phyloP scores from a whole-genome alignment of 2,329 filamentous ascomycete genomes.

The Epichloe sibirici region DNA sequence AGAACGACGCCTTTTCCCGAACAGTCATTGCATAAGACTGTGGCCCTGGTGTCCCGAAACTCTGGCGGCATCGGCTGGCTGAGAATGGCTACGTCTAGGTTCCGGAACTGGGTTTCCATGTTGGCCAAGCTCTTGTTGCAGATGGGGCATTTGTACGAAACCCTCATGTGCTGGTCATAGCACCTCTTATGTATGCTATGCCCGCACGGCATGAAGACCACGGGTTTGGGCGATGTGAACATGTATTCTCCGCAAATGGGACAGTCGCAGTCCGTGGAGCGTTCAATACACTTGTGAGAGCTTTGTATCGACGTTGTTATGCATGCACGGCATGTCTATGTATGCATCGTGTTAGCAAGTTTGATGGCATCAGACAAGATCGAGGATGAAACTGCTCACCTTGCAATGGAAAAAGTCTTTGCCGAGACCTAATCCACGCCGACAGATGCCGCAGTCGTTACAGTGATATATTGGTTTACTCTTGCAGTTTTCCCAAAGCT shows the following conservation, averaged over 20 bases:
- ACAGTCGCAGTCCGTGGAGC: conserved; percentile 88
- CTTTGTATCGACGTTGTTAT: conserved; percentile 78
- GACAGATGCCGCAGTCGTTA: conserved; percentile 88
- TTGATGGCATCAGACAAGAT: not conserved
- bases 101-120: conserved; percentile 92
- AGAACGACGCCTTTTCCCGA: conserved; percentile 72
- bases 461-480: conserved; percentile 94
- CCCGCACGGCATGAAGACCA: conserved; percentile 90
- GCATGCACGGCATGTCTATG: conserved; percentile 78
- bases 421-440: conserved; percentile 78
- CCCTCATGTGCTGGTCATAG: conserved; percentile 76
- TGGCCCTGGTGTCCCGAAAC: conserved; percentile 65
- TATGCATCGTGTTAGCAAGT: conserved; percentile 19
- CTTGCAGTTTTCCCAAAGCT: conserved; percentile 90
- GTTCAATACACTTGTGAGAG: conserved; percentile 87
- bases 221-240: conserved; percentile 78
- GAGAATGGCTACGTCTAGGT: conserved; percentile 76
- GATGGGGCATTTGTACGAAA: conserved; percentile 90
- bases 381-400: conserved; percentile 34
- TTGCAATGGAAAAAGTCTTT: conserved; percentile 99
- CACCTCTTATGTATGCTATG: conserved; percentile 91
- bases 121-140: conserved; percentile 96
- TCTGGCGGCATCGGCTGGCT: conserved; percentile 85
- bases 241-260: conserved; percentile 95
- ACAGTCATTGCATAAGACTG: conserved; percentile 92